Evolutionary conservation across 2,329 filamentous ascomycete genomes (phyloP), one percentile per base, ranked within the genome.

Genomic region (Metarhizium rileyi): DNA sequence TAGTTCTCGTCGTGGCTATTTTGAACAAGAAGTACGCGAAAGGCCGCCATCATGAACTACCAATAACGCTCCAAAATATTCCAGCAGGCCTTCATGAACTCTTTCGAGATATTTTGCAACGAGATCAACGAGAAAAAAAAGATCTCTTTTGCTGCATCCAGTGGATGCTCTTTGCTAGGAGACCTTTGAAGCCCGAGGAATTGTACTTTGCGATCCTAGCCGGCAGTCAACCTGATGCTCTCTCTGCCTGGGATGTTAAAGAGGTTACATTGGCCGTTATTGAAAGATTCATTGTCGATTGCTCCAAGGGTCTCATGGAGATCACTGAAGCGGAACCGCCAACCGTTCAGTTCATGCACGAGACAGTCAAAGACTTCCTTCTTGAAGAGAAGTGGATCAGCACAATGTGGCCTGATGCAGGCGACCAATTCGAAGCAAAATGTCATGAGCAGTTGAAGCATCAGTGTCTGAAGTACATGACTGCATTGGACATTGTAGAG

Each of bases 101-200:
- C 0, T 82, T 84, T 51, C 64, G 63, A 3, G 62, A 76, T 16
- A 75, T 82, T 0, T 49, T 82, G 2, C 68, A 50, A 0, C 66
- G 75, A 16, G 77, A 83, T 47, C 18, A 49, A 0, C 35, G 64
- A 0, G 66, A 77, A 5, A 60, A 62, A 44, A 61, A 71, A 0
- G 61, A 67, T 0, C 53, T 81, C 0, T 49, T 68, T 0, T 53
- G 76, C 0, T 78, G 71, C 27, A 52, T 83, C 0, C 68, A 52
- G 20, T 82, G 73, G 73, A 63, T 83, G 0, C 62, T 83, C 0
- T 81, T 70, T 23, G 66, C 78, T 0, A 63, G 58, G 7, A 53
- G 61, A 0, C 73, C 77, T 0, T 50, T 81, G 0, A 62, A 42
- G 0, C 69, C 62, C 0, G 54, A 66, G 1, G 69, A 81, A 52